phyloP scores from a whole-genome alignment of 371 early-diverging fungal genomes.

The Mucor lusitanicus region DNA sequence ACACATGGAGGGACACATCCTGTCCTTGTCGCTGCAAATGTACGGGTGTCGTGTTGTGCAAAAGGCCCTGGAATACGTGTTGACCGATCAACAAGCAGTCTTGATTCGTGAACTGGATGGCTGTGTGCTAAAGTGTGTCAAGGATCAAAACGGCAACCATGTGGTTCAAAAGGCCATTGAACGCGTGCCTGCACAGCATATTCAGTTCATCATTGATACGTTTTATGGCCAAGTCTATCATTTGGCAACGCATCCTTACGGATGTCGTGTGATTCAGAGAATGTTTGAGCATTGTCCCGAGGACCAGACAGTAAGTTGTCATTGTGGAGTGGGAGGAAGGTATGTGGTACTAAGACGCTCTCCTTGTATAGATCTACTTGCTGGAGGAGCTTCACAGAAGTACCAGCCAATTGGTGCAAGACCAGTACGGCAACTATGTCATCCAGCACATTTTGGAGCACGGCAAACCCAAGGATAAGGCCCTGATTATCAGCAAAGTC shows the following conservation, averaged over 20 bases:
- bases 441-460: conserved; percentile 99
- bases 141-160: conserved; percentile 99
- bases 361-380: conserved; percentile 56
- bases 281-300: conserved; percentile 98
- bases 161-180: conserved; percentile 99
- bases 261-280: conserved; percentile 99
- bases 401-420: conserved; percentile 91
- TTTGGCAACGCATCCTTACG: conserved; percentile 99
- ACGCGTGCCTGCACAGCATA: conserved; percentile 87
- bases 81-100: conserved; percentile 84
- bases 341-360: background rate
- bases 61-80: conserved; percentile 96
- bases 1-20: conserved; percentile 94
- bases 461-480: conserved; percentile 85
- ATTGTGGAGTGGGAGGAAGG: too few relatives aligned
- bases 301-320: conserved; percentile 67
- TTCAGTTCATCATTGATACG: conserved; percentile 96
- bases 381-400: conserved; percentile 93
- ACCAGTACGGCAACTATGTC: conserved; percentile 99
- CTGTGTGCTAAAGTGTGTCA: conserved; percentile 95
- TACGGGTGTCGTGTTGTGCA: conserved; percentile 99
- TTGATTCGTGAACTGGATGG: conserved; percentile 94
- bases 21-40: conserved; percentile 97
- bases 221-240: conserved; percentile 96
- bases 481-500: conserved; percentile 88